Conservation (phyloP, 1,284 basidiomycete species). For the Heterobasidion annosum region DNA sequence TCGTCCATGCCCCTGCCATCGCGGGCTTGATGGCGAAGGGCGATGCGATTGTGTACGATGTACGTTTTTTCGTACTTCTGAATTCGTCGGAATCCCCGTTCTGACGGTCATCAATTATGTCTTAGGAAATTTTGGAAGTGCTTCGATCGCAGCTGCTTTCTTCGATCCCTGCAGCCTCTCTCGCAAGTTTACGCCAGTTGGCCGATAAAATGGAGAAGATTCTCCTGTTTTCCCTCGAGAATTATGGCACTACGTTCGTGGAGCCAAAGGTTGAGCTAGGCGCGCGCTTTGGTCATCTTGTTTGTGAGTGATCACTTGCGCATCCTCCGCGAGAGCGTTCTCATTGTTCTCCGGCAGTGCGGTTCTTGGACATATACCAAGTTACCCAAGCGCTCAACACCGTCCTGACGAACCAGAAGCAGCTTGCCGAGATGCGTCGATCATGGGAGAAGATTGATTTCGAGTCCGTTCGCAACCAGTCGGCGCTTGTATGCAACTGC, state of each 20-base stretch:
- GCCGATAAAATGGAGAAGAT: constrained; percentile 92
- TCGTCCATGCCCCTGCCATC: constrained; percentile 80
- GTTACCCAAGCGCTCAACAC: constrained; percentile 81
- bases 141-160: constrained; percentile 77
- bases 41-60: constrained; percentile 83
- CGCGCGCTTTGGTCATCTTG: constrained; percentile 80
- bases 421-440: constrained; percentile 75
- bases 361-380: constrained; percentile 84
- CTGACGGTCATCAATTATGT: background rate
- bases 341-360: constrained; percentile 38
- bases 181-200: constrained; percentile 67
- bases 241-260: constrained; percentile 82
- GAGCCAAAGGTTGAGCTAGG: constrained; percentile 85
- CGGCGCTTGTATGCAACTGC: constrained; percentile 85
- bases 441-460: constrained; percentile 84
- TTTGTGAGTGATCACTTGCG: constrained; percentile 46
- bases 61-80: constrained; percentile 27
- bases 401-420: constrained; percentile 78
- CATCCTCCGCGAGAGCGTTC: background rate
- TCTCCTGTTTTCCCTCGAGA: constrained; percentile 67
- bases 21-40: constrained; percentile 83
- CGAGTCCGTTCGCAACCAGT: constrained; percentile 83
- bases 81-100: constrained; percentile 2
- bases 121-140: constrained; percentile 78
- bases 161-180: constrained; percentile 56